Percentiles rank a stretch among this genome's conserved stretches.
Evolutionary conservation across 495 filamentous ascomycete species (phyloP).

Genomic region (Gamarada debralockiae): DNA sequence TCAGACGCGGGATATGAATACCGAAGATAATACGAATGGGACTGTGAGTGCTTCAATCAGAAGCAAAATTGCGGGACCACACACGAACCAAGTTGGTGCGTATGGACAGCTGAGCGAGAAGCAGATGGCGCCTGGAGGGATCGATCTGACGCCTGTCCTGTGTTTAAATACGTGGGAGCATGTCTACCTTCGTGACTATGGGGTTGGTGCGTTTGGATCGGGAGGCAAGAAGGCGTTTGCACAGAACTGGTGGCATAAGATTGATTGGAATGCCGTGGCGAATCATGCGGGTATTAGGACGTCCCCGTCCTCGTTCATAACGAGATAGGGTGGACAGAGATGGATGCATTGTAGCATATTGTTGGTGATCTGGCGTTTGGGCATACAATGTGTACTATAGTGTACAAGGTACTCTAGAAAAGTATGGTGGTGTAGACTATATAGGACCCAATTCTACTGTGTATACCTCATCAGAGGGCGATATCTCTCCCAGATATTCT

Average conservation of each 20-base stretch:
- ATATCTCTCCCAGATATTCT: too few species aligned
- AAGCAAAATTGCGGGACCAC: slow-evolving; percentile 19
- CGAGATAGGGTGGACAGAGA: neutral
- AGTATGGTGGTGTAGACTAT: too few species aligned
- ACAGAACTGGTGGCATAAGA: slow-evolving; percentile 77
- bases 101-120: slow-evolving; percentile 31
- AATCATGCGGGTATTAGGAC: slow-evolving; percentile 8
- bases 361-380: neutral
- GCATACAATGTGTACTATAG: slow-evolving; percentile 1
- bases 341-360: neutral
- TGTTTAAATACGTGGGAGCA: slow-evolving; percentile 98
- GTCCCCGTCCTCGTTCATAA: neutral
- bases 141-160: slow-evolving; percentile 68
- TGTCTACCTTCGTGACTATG: slow-evolving; percentile 83
- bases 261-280: slow-evolving; percentile 80
- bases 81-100: slow-evolving; percentile 47
- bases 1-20: slow-evolving; percentile 80
- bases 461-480: too few species aligned
- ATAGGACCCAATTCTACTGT: too few species aligned
- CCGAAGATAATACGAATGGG: slow-evolving; percentile 26
- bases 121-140: slow-evolving; percentile 59
- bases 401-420: neutral
- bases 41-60: slow-evolving; percentile 8
- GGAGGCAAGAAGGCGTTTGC: slow-evolving; percentile 73
- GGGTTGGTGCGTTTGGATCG: slow-evolving; percentile 38